Conservation (phyloP, 139 green algal species). For the Auxenochlorella protothecoides region DNA sequence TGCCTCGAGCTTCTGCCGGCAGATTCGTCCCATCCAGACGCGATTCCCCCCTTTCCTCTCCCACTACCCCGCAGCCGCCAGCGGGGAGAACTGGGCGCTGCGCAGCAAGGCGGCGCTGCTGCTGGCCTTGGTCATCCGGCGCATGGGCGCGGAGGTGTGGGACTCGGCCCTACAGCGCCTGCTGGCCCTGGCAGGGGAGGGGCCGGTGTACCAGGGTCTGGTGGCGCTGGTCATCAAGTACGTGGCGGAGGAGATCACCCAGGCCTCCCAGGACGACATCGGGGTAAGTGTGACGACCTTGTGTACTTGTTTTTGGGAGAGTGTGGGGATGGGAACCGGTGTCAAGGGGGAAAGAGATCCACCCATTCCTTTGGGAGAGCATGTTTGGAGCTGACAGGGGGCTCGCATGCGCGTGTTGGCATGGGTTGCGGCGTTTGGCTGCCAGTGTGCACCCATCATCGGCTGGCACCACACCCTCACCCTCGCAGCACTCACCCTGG, state of each 20-base stretch:
- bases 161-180: constrained; percentile 54
- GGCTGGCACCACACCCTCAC: too few relatives aligned
- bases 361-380: too few relatives aligned
- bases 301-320: too few relatives aligned
- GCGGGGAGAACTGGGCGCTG: constrained; percentile 29
- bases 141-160: constrained; percentile 42
- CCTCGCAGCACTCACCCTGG: too few relatives aligned
- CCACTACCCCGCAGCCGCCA: constrained; percentile 20
- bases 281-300: neutral
- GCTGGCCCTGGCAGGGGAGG: constrained; percentile 30
- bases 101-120: constrained; percentile 61
- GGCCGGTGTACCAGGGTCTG: constrained; percentile 19
- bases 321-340: too few relatives aligned
- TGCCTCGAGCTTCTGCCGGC: neutral
- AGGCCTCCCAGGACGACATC: constrained; percentile 33
- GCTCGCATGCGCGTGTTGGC: too few relatives aligned
- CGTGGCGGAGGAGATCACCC: constrained; percentile 61
- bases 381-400: too few relatives aligned
- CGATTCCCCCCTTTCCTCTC: neutral
- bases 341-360: too few relatives aligned
- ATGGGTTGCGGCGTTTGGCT: too few relatives aligned
- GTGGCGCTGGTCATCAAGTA: constrained; percentile 53
- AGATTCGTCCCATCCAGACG: neutral
- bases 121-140: constrained; percentile 54
- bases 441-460: too few relatives aligned